A percentile compares a stretch with the other conserved stretches of the same genome.
phyloP scores from a whole-genome alignment of 2,329 filamentous ascomycete species.

The Aspergillus brunneoviolaceus region DNA sequence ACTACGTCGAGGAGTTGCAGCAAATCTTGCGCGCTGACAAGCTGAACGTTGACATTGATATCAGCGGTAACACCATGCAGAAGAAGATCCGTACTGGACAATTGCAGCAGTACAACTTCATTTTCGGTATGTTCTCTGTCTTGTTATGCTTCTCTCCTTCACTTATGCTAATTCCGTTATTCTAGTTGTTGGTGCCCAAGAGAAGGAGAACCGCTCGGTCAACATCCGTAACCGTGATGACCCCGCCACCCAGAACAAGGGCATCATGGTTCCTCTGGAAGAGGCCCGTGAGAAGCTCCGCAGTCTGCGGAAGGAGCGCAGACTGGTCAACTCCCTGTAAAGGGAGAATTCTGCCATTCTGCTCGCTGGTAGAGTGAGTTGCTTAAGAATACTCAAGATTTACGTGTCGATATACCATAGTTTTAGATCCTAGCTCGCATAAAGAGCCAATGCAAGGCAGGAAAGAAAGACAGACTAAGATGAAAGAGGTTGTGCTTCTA shows the following conservation, averaged over 20 bases:
- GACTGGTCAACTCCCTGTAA: constrained; percentile 44
- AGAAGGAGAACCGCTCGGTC: constrained; percentile 58
- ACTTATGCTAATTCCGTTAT: constrained; percentile 15
- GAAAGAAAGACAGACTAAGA: background rate
- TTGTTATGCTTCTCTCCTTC: background rate
- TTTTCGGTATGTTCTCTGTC: constrained; percentile 43
- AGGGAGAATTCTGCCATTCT: background rate
- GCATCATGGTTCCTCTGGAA: constrained; percentile 60
- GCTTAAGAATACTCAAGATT: background rate
- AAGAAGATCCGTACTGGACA: constrained; percentile 55
- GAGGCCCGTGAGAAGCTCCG: constrained; percentile 57
- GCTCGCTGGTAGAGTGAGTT: background rate
- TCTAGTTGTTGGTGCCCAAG: constrained; percentile 61
- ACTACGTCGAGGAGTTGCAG: constrained; percentile 51
- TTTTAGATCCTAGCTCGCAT: constrained; percentile 1
- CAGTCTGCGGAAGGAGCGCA: constrained; percentile 47
- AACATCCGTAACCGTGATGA: constrained; percentile 67
- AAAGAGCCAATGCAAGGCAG: background rate
- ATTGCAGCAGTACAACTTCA: constrained; percentile 52
- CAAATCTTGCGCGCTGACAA: constrained; percentile 45
- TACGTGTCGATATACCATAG: constrained; percentile 7
- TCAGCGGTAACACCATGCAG: constrained; percentile 51
- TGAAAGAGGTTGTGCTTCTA: background rate
- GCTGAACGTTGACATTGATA: constrained; percentile 50
- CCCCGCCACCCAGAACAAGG: constrained; percentile 60